phyloP scores from a whole-genome alignment of 23 red algal genomes.

The Cyanidioschyzon merolae region DNA sequence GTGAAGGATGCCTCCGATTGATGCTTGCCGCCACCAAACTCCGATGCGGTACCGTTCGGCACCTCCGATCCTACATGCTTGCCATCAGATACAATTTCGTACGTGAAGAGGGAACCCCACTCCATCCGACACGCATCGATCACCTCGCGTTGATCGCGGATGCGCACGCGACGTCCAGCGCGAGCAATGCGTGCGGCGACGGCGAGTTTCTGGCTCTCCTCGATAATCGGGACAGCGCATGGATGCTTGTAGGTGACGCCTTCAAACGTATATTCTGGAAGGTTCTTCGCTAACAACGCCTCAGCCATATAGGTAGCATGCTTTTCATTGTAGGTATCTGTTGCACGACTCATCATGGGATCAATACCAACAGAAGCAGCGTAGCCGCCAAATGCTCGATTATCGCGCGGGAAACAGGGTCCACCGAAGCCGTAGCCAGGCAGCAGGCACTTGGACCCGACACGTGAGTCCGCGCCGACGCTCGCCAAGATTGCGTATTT shows the following conservation, averaged over 20 bases:
- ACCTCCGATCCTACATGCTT: not conserved
- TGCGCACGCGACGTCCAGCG: constrained; percentile 5
- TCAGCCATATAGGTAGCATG: constrained; percentile 22
- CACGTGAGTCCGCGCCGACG: constrained; percentile 21
- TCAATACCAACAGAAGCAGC: constrained; percentile 30
- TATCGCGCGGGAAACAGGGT: constrained; percentile 32
- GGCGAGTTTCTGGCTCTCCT: constrained; percentile 28
- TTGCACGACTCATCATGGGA: constrained; percentile 12
- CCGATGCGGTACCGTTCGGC: not conserved
- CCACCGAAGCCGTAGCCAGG: constrained; percentile 31
- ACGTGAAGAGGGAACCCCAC: constrained; percentile 13
- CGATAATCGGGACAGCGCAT: constrained; percentile 28
- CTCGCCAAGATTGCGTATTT: constrained; percentile 24
- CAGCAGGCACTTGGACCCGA: constrained; percentile 24
- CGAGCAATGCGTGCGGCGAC: constrained; percentile 16
- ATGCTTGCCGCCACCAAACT: not conserved
- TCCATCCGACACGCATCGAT: constrained; percentile 28
- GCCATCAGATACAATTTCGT: not conserved
- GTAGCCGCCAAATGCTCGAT: constrained; percentile 29
- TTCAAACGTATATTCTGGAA: constrained; percentile 17
- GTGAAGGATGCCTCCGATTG: not conserved
- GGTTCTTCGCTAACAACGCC: constrained; percentile 16
- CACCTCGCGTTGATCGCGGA: constrained; percentile 16
- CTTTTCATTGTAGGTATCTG: constrained; percentile 22
- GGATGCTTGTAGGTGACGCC: constrained; percentile 30